Percentiles rank a stretch among this genome's conserved stretches.
These are phyloP conservation scores for Neospermospora avenae DNA, from an alignment of 2,329 filamentous ascomycete genomes.

Conservation along the genomic window DNA sequence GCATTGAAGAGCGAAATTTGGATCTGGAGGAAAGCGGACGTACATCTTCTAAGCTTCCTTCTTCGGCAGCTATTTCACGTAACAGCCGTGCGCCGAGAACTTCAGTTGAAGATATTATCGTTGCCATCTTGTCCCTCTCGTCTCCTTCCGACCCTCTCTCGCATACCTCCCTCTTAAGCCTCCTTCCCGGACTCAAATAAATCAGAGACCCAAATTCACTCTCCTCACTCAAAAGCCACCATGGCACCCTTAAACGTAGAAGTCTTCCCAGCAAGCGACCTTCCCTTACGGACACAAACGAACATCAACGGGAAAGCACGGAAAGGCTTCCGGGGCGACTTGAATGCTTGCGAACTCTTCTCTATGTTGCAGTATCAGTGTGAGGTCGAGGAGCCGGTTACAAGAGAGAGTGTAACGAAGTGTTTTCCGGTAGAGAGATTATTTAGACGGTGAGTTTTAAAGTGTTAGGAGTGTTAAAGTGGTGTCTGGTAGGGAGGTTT, in stretches of 20 bases:
- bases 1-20: neutral
- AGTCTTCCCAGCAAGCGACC: conserved; percentile 50
- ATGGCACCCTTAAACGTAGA: conserved; percentile 57
- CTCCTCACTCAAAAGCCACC: neutral
- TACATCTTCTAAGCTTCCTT: conserved; percentile 57
- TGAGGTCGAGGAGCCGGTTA: conserved; percentile 47
- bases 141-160: neutral
- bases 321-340: conserved; percentile 54
- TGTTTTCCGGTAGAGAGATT: conserved; percentile 58
- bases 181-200: neutral
- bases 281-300: conserved; percentile 48
- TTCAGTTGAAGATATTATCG: conserved; percentile 21
- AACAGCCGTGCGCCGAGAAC: conserved; percentile 48
- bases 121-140: conserved; percentile 5
- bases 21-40: conserved; percentile 18
- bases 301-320: conserved; percentile 39
- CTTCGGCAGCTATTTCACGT: conserved; percentile 51
- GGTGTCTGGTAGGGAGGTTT: neutral
- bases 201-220: neutral
- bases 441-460: conserved; percentile 53
- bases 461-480: neutral
- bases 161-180: neutral
- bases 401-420: conserved; percentile 45
- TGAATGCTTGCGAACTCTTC: conserved; percentile 54
- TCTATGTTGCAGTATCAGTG: conserved; percentile 61